phyloP scores from a whole-genome alignment of 164 flowering plant species.

The Liquidambar formosana region DNA sequence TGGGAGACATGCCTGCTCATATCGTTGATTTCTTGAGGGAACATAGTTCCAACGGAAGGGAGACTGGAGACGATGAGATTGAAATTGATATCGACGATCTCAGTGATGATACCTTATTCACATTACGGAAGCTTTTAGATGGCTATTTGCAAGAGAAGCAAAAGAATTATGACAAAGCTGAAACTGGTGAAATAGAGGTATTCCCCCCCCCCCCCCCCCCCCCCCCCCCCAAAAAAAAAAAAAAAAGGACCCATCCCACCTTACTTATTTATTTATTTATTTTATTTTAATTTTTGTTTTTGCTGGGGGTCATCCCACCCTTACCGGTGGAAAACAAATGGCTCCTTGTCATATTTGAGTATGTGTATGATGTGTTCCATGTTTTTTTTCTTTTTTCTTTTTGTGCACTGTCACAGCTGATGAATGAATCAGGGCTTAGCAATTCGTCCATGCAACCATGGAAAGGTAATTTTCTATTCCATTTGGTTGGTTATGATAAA shows the following conservation, averaged over 20 bases:
- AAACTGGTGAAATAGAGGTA: constrained; percentile 88
- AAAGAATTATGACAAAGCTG: constrained; percentile 36
- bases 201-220: no score
- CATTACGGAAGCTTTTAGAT: constrained; percentile 67
- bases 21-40: constrained; percentile 67
- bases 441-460: constrained; percentile 63
- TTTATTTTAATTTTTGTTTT: no score
- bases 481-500: not conserved
- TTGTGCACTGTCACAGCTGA: constrained; percentile 38
- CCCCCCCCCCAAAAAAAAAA: no score
- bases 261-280: no score
- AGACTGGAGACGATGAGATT: constrained; percentile 69
- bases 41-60: constrained; percentile 44
- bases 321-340: not conserved
- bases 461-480: constrained; percentile 44
- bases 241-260: no score
- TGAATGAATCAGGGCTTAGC: constrained; percentile 69
- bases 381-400: not conserved
- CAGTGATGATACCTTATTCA: constrained; percentile 59
- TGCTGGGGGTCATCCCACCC: no score
- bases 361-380: not conserved
- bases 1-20: constrained; percentile 56
- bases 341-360: not conserved
- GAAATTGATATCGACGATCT: constrained; percentile 82
- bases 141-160: constrained; percentile 52